Evolutionary conservation across 148 eudicot genomes (phyloP), one percentile per base, ranked within the genome.

Genomic region (Oxyria digyna): DNA sequence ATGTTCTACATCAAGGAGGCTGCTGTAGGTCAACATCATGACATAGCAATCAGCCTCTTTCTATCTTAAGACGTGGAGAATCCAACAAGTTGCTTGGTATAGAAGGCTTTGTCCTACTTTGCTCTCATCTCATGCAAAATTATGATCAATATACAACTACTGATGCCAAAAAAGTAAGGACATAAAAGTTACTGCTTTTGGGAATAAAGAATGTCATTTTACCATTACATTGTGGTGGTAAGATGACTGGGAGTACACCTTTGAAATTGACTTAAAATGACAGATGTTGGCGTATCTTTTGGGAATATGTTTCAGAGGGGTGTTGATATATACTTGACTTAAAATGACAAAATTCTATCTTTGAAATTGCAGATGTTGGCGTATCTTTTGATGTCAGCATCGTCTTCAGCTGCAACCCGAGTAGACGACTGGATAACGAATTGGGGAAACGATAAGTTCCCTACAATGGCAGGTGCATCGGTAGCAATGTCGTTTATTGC

Each of bases 371-470:
- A 94, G 99, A 81, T 94, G 69, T 75, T 94, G 46, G 87, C 99
- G n/a, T 94, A 94, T 81, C 96, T 94, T 40, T 71, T 94, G 67
- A 81, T 94, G 74, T 91, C 99, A 55, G 97, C 99, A 54, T 87
- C 96, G 13, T 94, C 99, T 20, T 80, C 99, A 20, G 85, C 97
- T 69, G 92, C 99, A 46, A 81, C 97, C 17, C 82, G 96, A 78
- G 91, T 88, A 1, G 81, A 77, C 35, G 91, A 88, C 69, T 94
- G 99, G 99, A 79, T 81, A 69, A 45, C 74, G 8, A 94, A 91
- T 42, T 94, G 99, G 99, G 99, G 99, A 12, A 91, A 84, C 72
- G 99, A 94, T 45, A 82, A 84, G 78, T 94, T 94, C 72, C 84
- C 99, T 6, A 72, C 75, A 40, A 85, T 82, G 87, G 91, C 96